A percentile compares a stretch with the other conserved stretches of the same genome.
phyloP scores from a whole-genome alignment of 2,329 filamentous ascomycete genomes.

The Epicoccum nigrum region DNA sequence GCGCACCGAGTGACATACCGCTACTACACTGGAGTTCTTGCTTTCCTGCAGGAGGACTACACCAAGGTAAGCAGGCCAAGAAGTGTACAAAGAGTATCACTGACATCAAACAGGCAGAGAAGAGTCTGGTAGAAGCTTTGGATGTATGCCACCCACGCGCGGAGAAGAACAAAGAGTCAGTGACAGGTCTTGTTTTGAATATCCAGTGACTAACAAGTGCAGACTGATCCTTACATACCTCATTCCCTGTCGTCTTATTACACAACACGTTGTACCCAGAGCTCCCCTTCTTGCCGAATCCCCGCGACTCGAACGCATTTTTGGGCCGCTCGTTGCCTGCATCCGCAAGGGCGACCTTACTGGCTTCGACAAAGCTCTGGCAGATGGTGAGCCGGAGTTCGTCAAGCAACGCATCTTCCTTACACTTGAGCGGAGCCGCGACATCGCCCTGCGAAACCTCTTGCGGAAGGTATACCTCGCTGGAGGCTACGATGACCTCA shows the following conservation, averaged over 20 bases:
- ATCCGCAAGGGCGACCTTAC: conserved; percentile 83
- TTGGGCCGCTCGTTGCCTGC: conserved; percentile 76
- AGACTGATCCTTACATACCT: conserved; percentile 93
- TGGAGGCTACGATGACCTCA: conserved; percentile 76
- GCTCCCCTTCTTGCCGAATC: conserved; percentile 73
- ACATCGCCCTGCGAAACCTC: conserved; percentile 89
- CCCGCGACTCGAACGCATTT: conserved; percentile 76
- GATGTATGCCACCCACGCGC: conserved; percentile 77
- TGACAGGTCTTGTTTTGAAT: conserved; percentile 12
- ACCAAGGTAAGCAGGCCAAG: conserved; percentile 63
- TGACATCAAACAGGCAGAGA: conserved; percentile 39
- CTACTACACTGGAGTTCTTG: conserved; percentile 93
- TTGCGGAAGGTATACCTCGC: conserved; percentile 88
- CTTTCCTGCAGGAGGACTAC: conserved; percentile 95
- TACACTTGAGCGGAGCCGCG: conserved; percentile 87
- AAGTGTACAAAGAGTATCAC: background rate
- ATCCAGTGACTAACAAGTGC: conserved; percentile 12
- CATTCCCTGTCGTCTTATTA: conserved; percentile 90
- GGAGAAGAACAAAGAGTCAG: conserved; percentile 79
- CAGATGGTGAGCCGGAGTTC: conserved; percentile 86
- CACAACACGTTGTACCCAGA: conserved; percentile 81
- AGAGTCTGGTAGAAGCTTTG: conserved; percentile 77
- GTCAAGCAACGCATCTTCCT: conserved; percentile 93
- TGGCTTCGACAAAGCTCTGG: conserved; percentile 81
- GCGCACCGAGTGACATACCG: conserved; percentile 94